phyloP scores from a whole-genome alignment of 345 rosid genomes.

The Toxicodendron radicans region DNA sequence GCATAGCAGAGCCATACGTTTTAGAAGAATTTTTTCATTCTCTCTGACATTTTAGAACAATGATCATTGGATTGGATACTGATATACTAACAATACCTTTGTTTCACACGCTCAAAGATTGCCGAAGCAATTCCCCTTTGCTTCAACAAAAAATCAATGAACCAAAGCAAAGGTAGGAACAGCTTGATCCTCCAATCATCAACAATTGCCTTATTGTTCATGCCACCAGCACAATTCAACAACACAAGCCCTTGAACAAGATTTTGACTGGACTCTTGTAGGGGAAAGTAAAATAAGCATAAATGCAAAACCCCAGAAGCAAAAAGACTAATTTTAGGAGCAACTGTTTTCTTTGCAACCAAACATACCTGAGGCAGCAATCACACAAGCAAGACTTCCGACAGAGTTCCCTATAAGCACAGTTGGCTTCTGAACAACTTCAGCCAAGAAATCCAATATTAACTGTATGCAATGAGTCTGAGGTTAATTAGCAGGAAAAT shows the following conservation, averaged over 20 bases:
- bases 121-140: conserved; percentile 65
- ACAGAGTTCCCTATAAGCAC: conserved; percentile 86
- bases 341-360: neutral
- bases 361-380: conserved; percentile 74
- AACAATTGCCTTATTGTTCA: conserved; percentile 93
- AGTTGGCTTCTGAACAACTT: conserved; percentile 71
- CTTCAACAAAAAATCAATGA: conserved; percentile 71
- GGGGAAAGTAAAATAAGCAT: conserved; percentile 2
- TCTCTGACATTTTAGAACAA: neutral
- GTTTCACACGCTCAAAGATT: conserved; percentile 71
- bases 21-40: neutral
- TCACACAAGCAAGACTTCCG: conserved; percentile 94
- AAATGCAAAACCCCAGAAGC: conserved; percentile 8
- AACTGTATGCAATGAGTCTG: conserved; percentile 40
- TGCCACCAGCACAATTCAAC: conserved; percentile 91
- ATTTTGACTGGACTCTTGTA: conserved; percentile 43
- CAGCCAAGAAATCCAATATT: conserved; percentile 71
- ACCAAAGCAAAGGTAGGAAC: conserved; percentile 66
- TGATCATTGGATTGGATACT: neutral
- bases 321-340: neutral
- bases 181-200: conserved; percentile 97
- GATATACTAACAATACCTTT: conserved; percentile 39
- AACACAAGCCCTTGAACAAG: conserved; percentile 76
- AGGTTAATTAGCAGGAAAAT: neutral
- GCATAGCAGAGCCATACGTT: conserved; percentile 20